Evolutionary conservation across 257 asterid species (phyloP).

Genomic region (Capsicum chinense): DNA sequence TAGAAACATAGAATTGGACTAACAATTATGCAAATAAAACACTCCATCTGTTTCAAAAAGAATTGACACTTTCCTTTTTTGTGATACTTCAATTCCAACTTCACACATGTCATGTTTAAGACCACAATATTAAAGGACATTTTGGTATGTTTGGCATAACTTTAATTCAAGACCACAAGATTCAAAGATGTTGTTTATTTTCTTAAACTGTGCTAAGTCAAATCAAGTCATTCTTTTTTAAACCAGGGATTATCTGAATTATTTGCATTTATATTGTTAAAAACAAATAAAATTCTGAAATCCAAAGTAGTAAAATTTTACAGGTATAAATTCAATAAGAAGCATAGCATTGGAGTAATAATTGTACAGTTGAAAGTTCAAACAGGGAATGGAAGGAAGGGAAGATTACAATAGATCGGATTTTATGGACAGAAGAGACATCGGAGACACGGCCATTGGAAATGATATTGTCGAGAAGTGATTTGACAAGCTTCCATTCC

Average conservation of each 20-base stretch:
- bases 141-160: too few species aligned
- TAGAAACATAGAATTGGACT: not conserved
- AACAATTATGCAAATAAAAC: too few species aligned
- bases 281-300: not conserved
- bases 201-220: too few species aligned
- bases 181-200: too few species aligned
- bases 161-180: too few species aligned
- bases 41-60: too few species aligned
- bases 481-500: slow-evolving; percentile 90
- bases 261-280: not conserved
- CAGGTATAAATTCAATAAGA: not conserved
- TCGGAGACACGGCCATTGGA: slow-evolving; percentile 68
- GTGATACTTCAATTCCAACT: too few species aligned
- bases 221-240: not conserved
- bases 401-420: slow-evolving; percentile 81
- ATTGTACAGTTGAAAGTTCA: slow-evolving; percentile 11
- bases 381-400: not conserved
- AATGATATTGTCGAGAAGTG: slow-evolving; percentile 74
- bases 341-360: not conserved
- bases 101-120: too few species aligned
- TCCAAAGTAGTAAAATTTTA: not conserved
- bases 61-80: too few species aligned
- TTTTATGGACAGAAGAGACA: slow-evolving; percentile 68
- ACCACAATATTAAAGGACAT: too few species aligned
- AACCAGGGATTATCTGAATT: not conserved